Evolutionary conservation across 176 grass and related monocot species (phyloP), one percentile per base, ranked within the genome.

Genomic region (Elymus sibiricus): DNA sequence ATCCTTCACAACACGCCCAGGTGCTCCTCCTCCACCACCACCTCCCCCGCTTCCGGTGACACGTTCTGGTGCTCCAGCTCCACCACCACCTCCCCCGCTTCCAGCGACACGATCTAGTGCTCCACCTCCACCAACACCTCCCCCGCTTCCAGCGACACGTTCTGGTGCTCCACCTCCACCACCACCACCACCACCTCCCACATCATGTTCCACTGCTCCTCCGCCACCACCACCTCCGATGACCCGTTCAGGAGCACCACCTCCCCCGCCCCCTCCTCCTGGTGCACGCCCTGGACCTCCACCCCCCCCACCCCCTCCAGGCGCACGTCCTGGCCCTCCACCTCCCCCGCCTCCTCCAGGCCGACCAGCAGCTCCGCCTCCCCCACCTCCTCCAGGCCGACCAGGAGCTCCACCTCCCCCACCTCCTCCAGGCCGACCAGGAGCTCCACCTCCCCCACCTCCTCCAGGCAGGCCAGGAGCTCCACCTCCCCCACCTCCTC

Each of bases 401-500:
- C 6, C 42, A 89, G 63, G 67, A 46, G 60, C 87, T 55, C 77
- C 84, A 34, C 83, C 83, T 28, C 87, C 88, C 1, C 86, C 75
- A 0, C 79, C 90, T 24, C 84, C 80, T 64, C 83, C 49, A 79
- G 70, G 66, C 17, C 85, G 64, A 29, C 9, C 43, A 89, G 63
- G 82, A 47, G 61, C 87, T 64, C 81, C 84, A 35, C 84, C 83
- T 19, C 88, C 88, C 1, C 86, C 75, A 0, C 82, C 90, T 21
- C 84, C 80, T 59, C 83, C 49, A 76, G 70, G 66, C 31, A 26
- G 78, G 2, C 24, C 51, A 80, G 27, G 79, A 43, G 60, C 78
- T 37, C 90, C 85, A 61, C 86, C 86, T 42, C 92, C 88, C 2
- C 92, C 88, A 24, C 89, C 91, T 16, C 83, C 92, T 29, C 91